Evolutionary conservation across 345 rosid genomes (phyloP), one percentile per base, ranked within the genome.

Genomic region (Hibiscus trionum): DNA sequence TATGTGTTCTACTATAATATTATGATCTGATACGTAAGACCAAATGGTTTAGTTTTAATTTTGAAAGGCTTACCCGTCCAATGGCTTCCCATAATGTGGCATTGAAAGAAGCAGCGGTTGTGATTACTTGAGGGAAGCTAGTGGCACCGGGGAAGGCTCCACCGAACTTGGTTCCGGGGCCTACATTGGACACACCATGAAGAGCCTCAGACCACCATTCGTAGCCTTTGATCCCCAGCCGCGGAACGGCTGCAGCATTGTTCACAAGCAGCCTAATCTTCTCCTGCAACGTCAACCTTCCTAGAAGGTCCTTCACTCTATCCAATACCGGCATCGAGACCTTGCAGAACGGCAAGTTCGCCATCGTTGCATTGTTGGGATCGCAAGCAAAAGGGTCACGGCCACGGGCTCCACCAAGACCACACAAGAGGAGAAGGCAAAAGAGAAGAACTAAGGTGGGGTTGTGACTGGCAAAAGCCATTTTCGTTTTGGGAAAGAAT

Each of bases 161-260:
- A 72, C 78, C 86, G 73, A 93, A 88, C 77, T 75, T 71, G 19
- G 89, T 81, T 33, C 98, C 98, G 0, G 77, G 96, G 6, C 97
- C 97, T 26, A 87, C 96, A 60, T 87, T 78, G 47, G 98, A 84
- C 57, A 93, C 88, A 2, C 97, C 98, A n/a, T 93, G 98, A 50
- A 93, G 89, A 3, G 98, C 97, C 72, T 91, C 98, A 24, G 96
- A 88, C 98, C 98, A 93, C 98, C 98, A 93, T 83, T 93, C 88
- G 77, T 93, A 93, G 3, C 86, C 88, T 59, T 81, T 83, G 65
- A 93, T 84, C 26, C 96, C 96, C 10, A 93, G 79, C 75, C 94
- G 79, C 50, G 96, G 97, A 55, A 89, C 81, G 7, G 90, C 84
- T 9, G 77, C 86, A 0, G 98, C 98, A 70, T 77, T 80, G 87